phyloP scores from a whole-genome alignment of 345 rosid species.

The Angophora floribunda region DNA sequence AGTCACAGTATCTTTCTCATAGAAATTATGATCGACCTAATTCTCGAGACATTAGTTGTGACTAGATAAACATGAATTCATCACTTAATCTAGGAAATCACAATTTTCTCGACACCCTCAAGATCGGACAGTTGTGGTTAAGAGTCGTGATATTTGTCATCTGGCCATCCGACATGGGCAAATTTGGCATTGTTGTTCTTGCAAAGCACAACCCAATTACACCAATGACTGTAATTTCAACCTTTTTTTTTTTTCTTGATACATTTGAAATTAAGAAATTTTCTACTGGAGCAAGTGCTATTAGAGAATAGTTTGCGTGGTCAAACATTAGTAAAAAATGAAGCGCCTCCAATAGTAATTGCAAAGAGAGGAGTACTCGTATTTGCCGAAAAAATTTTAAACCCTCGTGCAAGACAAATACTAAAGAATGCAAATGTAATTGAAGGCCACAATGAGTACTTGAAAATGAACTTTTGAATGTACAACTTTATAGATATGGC shows the following conservation, averaged over 20 bases:
- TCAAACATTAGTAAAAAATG: neutral
- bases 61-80: neutral
- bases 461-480: too few relatives aligned
- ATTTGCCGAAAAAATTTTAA: too few relatives aligned
- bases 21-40: neutral
- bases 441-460: neutral
- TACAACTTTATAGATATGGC: neutral
- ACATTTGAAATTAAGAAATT: too few relatives aligned
- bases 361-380: too few relatives aligned
- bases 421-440: too few relatives aligned
- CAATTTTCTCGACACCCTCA: rapidly evolving
- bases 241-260: rapidly evolving
- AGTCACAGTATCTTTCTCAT: neutral
- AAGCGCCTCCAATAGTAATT: too few relatives aligned
- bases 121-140: rapidly evolving
- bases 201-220: neutral
- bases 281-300: neutral
- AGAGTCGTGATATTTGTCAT: neutral
- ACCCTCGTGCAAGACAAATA: too few relatives aligned
- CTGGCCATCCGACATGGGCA: neutral
- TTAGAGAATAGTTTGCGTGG: neutral
- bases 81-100: neutral
- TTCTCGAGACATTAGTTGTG: rapidly evolving
- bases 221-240: too few relatives aligned
- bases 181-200: neutral